A percentile compares a stretch with the other conserved stretches of the same genome.
Evolutionary conservation across 1,284 basidiomycete species (phyloP).

Genomic region (Quambalaria eucalypti): DNA sequence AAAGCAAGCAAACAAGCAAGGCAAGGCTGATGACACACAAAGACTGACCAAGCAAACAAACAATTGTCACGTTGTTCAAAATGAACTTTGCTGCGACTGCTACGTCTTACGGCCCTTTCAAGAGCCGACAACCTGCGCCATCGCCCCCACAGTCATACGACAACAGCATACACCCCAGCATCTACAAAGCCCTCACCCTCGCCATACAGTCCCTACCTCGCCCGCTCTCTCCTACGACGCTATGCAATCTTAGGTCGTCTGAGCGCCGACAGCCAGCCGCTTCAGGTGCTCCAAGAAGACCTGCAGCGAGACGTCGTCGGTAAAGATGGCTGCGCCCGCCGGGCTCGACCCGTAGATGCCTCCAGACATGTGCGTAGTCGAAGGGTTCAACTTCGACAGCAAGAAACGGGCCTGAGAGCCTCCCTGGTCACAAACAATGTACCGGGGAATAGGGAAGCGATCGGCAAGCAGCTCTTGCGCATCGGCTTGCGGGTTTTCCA

Average conservation of each 20-base stretch:
- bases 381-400: constrained; percentile 90
- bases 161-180: too few relatives aligned
- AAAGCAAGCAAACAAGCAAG: too few relatives aligned
- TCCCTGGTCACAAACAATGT: constrained; percentile 95
- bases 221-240: too few relatives aligned
- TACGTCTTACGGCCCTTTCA: too few relatives aligned
- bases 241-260: constrained; percentile 24
- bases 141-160: too few relatives aligned
- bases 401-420: constrained; percentile 96
- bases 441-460: constrained; percentile 91
- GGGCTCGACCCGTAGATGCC: constrained; percentile 50
- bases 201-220: too few relatives aligned
- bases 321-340: constrained; percentile 85
- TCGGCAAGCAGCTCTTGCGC: constrained; percentile 77
- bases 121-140: too few relatives aligned
- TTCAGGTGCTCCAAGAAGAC: constrained; percentile 50
- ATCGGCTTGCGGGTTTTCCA: constrained; percentile 68
- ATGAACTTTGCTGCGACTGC: too few relatives aligned
- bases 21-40: too few relatives aligned
- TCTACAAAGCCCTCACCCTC: too few relatives aligned
- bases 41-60: too few relatives aligned
- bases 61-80: too few relatives aligned
- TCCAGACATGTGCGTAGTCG: constrained; percentile 89
- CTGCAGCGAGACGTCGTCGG: constrained; percentile 70
- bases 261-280: constrained; percentile 41